These are phyloP conservation scores for Lipomyces kockii DNA, from an alignment of 805 yeast species.

Conservation along the genomic window DNA sequence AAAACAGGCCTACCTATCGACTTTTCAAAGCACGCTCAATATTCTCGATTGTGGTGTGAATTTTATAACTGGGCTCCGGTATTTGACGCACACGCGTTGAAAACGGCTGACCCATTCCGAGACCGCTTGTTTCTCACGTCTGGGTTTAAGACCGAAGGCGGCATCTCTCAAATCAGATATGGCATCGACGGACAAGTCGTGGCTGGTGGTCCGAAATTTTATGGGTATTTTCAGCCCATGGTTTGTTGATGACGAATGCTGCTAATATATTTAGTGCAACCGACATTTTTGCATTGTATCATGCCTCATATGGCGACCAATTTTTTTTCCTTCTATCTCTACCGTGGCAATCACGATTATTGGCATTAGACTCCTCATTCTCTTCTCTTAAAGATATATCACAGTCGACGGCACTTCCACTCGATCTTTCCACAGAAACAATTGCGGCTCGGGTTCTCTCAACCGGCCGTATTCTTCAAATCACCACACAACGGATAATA, in stretches of 20 bases:
- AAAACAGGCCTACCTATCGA: not conserved
- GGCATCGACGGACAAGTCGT: slow-evolving; percentile 23
- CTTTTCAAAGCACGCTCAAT: not conserved
- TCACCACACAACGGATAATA: slow-evolving; percentile 11
- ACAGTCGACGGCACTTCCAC: not conserved
- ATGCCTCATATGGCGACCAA: slow-evolving; percentile 3
- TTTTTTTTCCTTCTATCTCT: slow-evolving; percentile 4
- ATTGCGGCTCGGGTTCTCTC: slow-evolving; percentile 10
- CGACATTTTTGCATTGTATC: slow-evolving; percentile 19
- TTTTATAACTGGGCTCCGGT: slow-evolving; percentile 28
- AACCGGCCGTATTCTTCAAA: slow-evolving; percentile 19
- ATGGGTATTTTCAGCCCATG: slow-evolving; percentile 3
- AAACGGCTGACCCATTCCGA: slow-evolving; percentile 7
- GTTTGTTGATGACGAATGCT: too few relatives aligned
- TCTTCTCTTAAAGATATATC: slow-evolving; percentile 6
- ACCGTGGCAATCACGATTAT: slow-evolving; percentile 20
- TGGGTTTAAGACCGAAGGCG: slow-evolving; percentile 19
- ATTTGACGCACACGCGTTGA: slow-evolving; percentile 22
- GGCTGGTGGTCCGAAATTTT: slow-evolving; percentile 17
- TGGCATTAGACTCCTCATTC: not conserved
- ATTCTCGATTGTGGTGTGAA: slow-evolving; percentile 8
- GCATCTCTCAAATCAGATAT: slow-evolving; percentile 20
- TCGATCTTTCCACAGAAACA: slow-evolving; percentile 15
- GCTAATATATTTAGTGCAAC: slow-evolving; percentile 10
- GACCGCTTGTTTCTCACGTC: slow-evolving; percentile 26